A percentile compares a stretch with the other conserved stretches of the same genome.
phyloP scores from a whole-genome alignment of 2,329 filamentous ascomycete genomes.

The Torrubiella hemipterigena region DNA sequence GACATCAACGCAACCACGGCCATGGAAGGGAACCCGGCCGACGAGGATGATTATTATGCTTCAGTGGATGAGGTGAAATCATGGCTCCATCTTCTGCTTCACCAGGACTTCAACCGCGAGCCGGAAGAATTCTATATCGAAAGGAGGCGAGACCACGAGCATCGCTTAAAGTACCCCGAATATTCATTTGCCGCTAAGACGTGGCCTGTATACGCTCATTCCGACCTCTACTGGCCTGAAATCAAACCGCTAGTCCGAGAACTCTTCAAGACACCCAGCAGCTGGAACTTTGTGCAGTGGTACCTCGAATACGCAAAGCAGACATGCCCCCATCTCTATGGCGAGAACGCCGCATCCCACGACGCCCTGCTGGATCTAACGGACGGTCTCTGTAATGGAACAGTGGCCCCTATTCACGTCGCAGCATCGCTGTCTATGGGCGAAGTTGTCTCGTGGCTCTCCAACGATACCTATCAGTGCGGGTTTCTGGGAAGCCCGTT shows the following conservation, averaged over 20 bases:
- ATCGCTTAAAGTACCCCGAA: conserved; percentile 11
- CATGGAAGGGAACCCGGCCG: no score
- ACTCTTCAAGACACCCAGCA: conserved; percentile 15
- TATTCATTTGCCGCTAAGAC: conserved; percentile 14
- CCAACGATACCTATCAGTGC: conserved; percentile 10
- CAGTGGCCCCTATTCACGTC: conserved; percentile 19
- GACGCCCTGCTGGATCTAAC: conserved; percentile 16
- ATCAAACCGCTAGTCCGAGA: conserved; percentile 13
- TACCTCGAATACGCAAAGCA: conserved; percentile 19
- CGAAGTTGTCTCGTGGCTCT: conserved; percentile 16
- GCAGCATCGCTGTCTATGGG: conserved; percentile 20
- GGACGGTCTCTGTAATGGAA: conserved; percentile 15
- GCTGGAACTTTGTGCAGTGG: conserved; percentile 23
- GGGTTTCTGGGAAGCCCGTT: conserved; percentile 18
- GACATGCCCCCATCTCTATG: conserved; percentile 14
- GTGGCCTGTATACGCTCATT: conserved; percentile 17
- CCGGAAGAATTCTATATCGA: conserved; percentile 16
- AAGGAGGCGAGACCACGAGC: conserved; percentile 10
- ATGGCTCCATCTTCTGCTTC: conserved; percentile 5
- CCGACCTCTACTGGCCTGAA: conserved; percentile 15
- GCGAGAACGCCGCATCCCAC: conserved; percentile 10
- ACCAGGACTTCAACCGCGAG: conserved; percentile 10
- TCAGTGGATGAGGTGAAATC: conserved; percentile 1
- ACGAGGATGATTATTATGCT: no score
- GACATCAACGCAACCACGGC: no score